These are phyloP conservation scores for Fraxinus latifolia DNA, from an alignment of 305 asterid genomes.

Conservation along the genomic window DNA sequence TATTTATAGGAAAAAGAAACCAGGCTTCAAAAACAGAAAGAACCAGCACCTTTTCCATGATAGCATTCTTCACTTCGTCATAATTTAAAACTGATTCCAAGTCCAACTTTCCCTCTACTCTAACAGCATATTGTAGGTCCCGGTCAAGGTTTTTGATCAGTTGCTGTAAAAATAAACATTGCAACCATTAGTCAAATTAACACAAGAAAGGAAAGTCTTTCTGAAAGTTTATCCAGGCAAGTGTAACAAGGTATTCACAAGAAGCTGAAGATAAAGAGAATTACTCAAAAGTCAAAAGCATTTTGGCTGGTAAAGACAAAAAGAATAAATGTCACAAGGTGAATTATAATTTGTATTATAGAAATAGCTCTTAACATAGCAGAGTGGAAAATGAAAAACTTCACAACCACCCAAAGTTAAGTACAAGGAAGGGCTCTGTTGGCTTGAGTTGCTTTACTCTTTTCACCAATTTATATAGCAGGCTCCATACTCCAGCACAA, in stretches of 20 bases:
- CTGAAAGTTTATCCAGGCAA: not conserved
- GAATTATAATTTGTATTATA: conserved; percentile 2
- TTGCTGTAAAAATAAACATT: conserved; percentile 47
- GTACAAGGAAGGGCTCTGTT: not conserved
- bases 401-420: not conserved
- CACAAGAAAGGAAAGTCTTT: conserved; percentile 13
- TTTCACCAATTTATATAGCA: not conserved
- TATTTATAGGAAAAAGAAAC: conserved; percentile 9
- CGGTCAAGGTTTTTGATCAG: conserved; percentile 90
- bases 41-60: conserved; percentile 72
- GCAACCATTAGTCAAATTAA: conserved; percentile 22
- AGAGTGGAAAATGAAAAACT: not conserved
- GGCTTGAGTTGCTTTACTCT: not conserved
- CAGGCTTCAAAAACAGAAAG: conserved; percentile 23
- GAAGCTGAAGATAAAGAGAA: conserved; percentile 9
- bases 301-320: not conserved
- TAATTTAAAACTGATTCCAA: conserved; percentile 73
- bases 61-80: conserved; percentile 80
- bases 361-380: not conserved
- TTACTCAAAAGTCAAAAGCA: conserved; percentile 16
- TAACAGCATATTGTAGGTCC: conserved; percentile 92
- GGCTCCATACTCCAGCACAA: conserved; percentile 5
- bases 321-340: not conserved
- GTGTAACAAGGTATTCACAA: conserved; percentile 8
- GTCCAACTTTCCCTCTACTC: conserved; percentile 91